Evolutionary conservation across 2,329 filamentous ascomycete species (phyloP).

Genomic region (Fusarium drepaniforme): DNA sequence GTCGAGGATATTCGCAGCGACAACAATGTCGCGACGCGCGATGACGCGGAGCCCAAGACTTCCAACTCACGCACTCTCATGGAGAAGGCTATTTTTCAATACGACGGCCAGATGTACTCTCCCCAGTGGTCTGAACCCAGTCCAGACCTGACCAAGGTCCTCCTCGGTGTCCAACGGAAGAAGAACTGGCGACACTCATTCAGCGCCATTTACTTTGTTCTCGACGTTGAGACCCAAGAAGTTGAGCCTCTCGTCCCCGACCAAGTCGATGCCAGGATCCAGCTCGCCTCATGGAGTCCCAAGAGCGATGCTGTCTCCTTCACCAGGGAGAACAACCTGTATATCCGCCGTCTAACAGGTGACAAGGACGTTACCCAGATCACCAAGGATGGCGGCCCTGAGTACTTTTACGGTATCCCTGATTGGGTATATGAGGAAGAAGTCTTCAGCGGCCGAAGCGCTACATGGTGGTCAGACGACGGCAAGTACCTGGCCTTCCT

Average conservation of each 20-base stretch:
- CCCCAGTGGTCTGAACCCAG: conserved; percentile 79
- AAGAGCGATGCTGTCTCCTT: conserved; percentile 89
- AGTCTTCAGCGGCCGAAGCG: conserved; percentile 78
- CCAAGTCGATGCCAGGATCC: conserved; percentile 74
- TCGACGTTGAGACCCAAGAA: conserved; percentile 85
- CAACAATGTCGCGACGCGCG: conserved; percentile 49
- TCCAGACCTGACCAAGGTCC: conserved; percentile 85
- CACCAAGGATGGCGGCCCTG: conserved; percentile 86
- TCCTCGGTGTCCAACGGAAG: conserved; percentile 79
- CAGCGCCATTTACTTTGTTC: conserved; percentile 89
- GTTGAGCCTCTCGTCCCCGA: conserved; percentile 82
- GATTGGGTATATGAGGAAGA: conserved; percentile 94
- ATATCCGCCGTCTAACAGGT: conserved; percentile 71
- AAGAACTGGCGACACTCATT: conserved; percentile 93
- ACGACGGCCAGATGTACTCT: conserved; percentile 65
- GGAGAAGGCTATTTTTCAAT: conserved; percentile 73
- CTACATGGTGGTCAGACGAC: conserved; percentile 95
- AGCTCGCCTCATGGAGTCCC: conserved; percentile 92
- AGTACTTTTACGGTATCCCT: conserved; percentile 95
- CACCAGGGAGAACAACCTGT: conserved; percentile 91
- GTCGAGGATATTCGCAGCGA: conserved; percentile 83
- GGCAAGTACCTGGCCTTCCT: conserved; percentile 92
- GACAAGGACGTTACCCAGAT: conserved; percentile 75
- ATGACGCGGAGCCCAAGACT: conserved; percentile 46
- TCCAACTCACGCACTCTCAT: conserved; percentile 78